A percentile compares a stretch with the other conserved stretches of the same genome.
Conservation (phyloP, 1,284 basidiomycete species). For the Calocybe gambosa region DNA sequence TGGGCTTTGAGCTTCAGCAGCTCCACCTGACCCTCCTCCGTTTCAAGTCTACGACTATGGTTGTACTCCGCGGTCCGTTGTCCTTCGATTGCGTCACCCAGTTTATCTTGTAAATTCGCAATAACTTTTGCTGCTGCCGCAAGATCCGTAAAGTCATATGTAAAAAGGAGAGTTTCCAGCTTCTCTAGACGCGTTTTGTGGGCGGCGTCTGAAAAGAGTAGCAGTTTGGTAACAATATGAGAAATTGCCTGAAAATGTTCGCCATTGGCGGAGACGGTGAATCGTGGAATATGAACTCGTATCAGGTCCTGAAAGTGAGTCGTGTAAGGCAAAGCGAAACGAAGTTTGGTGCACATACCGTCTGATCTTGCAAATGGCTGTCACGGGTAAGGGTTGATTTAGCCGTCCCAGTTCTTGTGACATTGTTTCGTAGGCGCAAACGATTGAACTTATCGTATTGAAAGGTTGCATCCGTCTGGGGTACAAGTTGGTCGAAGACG, state of each 20-base stretch:
- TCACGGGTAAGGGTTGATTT: conserved; percentile 22
- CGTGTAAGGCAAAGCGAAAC: not conserved
- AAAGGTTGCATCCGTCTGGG: conserved; percentile 82
- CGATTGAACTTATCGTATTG: conserved; percentile 96
- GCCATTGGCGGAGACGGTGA: conserved; percentile 86
- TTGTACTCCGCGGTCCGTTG: conserved; percentile 45
- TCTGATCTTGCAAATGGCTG: conserved; percentile 77
- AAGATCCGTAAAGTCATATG: conserved; percentile 87
- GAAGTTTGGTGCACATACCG: conserved; percentile 37
- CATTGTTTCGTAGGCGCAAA: conserved; percentile 73
- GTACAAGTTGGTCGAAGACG: conserved; percentile 86
- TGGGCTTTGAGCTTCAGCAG: conserved; percentile 75
- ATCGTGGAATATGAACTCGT: conserved; percentile 74
- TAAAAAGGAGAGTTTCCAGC: conserved; percentile 82
- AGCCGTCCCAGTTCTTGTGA: conserved; percentile 34
- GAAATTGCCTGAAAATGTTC: conserved; percentile 86
- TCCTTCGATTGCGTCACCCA: conserved; percentile 64
- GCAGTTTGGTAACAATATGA: conserved; percentile 81
- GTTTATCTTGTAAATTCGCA: conserved; percentile 66
- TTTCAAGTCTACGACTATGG: conserved; percentile 28
- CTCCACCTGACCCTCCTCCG: conserved; percentile 44
- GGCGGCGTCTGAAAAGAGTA: conserved; percentile 85
- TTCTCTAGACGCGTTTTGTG: conserved; percentile 73
- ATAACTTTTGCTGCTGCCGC: conserved; percentile 65
- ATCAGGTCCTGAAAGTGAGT: conserved; percentile 63